Percentiles rank a stretch among this genome's conserved stretches.
Conservation (phyloP, 1,139 yeast species). For the Pichia sp. region DNA sequence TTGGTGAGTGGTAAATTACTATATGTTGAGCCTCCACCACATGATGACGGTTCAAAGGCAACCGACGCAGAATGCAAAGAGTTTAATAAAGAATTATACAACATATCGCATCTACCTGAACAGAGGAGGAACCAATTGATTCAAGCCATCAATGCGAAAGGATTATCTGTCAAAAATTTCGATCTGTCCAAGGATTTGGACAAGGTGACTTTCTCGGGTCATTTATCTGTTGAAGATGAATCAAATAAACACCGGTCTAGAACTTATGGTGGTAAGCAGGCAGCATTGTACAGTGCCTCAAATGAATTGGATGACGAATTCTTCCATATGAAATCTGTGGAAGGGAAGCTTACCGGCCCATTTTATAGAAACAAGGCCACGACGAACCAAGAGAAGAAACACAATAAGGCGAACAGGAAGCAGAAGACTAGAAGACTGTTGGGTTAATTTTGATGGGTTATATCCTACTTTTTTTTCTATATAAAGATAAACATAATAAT, state of each 20-base stretch:
- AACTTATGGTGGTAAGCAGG: conserved; percentile 70
- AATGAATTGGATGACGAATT: conserved; percentile 82
- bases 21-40: conserved; percentile 87
- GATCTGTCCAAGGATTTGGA: conserved; percentile 68
- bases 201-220: conserved; percentile 73
- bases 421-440: conserved; percentile 18
- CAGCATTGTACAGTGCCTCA: conserved; percentile 71
- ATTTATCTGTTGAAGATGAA: conserved; percentile 48
- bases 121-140: conserved; percentile 73
- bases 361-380: conserved; percentile 53
- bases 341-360: conserved; percentile 64
- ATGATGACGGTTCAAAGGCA: conserved; percentile 43
- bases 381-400: conserved; percentile 52
- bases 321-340: conserved; percentile 60
- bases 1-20: conserved; percentile 88
- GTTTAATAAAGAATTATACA: conserved; percentile 73
- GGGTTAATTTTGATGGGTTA: neutral
- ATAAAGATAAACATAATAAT: conserved; percentile 1
- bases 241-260: conserved; percentile 42
- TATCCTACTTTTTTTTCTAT: neutral
- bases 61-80: conserved; percentile 50
- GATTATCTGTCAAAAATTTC: conserved; percentile 47
- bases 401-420: conserved; percentile 74
- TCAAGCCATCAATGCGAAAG: conserved; percentile 53
- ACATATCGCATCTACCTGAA: conserved; percentile 61